A percentile compares a stretch with the other conserved stretches of the same genome.
Evolutionary conservation across 140 eudicot genomes (phyloP).

Genomic region (Senecio squalidus): DNA sequence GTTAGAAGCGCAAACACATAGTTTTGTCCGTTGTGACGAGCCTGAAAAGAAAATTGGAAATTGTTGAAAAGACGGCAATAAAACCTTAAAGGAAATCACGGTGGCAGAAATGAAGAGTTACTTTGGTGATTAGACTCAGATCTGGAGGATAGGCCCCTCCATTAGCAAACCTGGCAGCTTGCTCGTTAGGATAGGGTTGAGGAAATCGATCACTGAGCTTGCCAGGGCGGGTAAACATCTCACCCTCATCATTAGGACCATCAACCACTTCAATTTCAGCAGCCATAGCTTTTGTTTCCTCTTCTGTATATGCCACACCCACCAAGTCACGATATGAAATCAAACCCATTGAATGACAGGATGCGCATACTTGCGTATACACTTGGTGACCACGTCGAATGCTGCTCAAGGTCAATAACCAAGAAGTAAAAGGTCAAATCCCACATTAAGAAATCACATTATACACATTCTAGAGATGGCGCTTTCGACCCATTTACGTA

Average conservation of each 20-base stretch:
- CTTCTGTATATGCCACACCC: slow-evolving; percentile 95
- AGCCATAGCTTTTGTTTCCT: slow-evolving; percentile 93
- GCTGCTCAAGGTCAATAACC: slow-evolving; percentile 31
- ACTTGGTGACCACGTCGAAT: slow-evolving; percentile 94
- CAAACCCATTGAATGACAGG: slow-evolving; percentile 91
- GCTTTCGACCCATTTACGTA: not conserved
- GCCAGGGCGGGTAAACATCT: slow-evolving; percentile 95
- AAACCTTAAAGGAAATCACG: too few species aligned
- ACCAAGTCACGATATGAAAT: slow-evolving; percentile 86
- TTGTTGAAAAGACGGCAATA: not conserved
- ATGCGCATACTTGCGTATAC: slow-evolving; percentile 88
- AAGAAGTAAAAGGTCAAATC: slow-evolving; percentile 2
- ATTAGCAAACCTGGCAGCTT: slow-evolving; percentile 91
- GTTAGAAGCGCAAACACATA: slow-evolving; percentile 81
- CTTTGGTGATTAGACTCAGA: slow-evolving; percentile 87
- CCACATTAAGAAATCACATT: not conserved
- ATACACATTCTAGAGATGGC: not conserved
- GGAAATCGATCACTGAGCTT: slow-evolving; percentile 85
- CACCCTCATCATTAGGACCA: slow-evolving; percentile 98
- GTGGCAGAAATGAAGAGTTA: slow-evolving; percentile 18
- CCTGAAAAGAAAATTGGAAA: slow-evolving; percentile 34
- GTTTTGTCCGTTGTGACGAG: slow-evolving; percentile 92
- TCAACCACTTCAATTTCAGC: slow-evolving; percentile 93
- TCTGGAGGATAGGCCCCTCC: slow-evolving; percentile 99
- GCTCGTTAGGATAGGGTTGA: slow-evolving; percentile 82